These are phyloP conservation scores for Penicillium vulpinum DNA, from an alignment of 2,329 filamentous ascomycete species.

Conservation along the genomic window DNA sequence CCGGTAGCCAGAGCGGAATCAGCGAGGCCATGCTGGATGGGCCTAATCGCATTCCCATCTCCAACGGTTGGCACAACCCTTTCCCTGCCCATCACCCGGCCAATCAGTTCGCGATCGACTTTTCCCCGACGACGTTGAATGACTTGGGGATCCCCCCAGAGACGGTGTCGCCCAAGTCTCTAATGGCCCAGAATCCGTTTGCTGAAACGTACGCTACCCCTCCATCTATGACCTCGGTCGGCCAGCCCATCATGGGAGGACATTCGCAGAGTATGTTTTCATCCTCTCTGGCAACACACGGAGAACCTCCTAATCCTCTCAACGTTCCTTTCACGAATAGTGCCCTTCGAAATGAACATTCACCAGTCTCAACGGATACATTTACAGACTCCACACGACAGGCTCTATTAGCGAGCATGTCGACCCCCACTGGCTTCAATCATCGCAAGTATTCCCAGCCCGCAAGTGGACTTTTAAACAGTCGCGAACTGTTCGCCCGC, in stretches of 20 bases:
- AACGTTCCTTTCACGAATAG: constrained; percentile 58
- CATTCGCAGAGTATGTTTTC: constrained; percentile 55
- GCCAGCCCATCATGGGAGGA: constrained; percentile 69
- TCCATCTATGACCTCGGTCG: constrained; percentile 72
- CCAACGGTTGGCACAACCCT: constrained; percentile 66
- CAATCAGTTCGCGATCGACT: constrained; percentile 72
- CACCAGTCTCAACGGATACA: constrained; percentile 62
- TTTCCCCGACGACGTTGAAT: constrained; percentile 71
- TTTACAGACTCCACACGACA: constrained; percentile 67
- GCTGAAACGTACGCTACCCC: constrained; percentile 75
- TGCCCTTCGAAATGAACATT: constrained; percentile 60
- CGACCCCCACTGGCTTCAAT: constrained; percentile 58
- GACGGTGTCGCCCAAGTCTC: constrained; percentile 74
- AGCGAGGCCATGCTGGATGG: constrained; percentile 91
- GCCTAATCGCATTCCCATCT: constrained; percentile 59
- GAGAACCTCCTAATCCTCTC: constrained; percentile 50
- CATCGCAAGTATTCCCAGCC: constrained; percentile 62
- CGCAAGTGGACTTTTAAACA: constrained; percentile 51
- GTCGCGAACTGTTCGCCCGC: constrained; percentile 38
- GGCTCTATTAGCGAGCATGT: constrained; percentile 61
- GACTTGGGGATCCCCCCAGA: constrained; percentile 70
- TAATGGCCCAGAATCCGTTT: constrained; percentile 67
- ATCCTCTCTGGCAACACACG: constrained; percentile 45
- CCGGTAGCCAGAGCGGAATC: constrained; percentile 74
- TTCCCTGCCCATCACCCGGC: constrained; percentile 67